A percentile compares a stretch with the other conserved stretches of the same genome.
These are phyloP conservation scores for Austroboletus novae-zelandiae DNA, from an alignment of 1,284 basidiomycete genomes.

Conservation along the genomic window DNA sequence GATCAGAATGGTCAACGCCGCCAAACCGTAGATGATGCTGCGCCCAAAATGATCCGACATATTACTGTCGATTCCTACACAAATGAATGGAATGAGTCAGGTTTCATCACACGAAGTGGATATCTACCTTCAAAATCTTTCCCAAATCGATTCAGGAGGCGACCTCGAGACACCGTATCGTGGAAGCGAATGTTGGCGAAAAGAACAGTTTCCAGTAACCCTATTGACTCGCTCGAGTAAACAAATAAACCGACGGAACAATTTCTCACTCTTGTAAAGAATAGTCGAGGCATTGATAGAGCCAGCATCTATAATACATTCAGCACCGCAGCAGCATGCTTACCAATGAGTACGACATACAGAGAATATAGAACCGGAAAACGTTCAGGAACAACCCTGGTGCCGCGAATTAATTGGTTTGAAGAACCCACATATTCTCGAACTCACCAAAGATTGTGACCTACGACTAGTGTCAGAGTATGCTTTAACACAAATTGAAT, in stretches of 20 bases:
- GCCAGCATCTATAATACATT: conserved; percentile 48
- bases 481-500: not conserved
- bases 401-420: conserved; percentile 4
- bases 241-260: not conserved
- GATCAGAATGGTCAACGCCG: conserved; percentile 60
- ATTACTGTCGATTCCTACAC: conserved; percentile 75
- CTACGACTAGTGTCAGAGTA: conserved; percentile 26
- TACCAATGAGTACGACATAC: conserved; percentile 36
- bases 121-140: conserved; percentile 87
- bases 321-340: no score
- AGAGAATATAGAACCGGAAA: conserved; percentile 64
- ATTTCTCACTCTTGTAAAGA: conserved; percentile 63
- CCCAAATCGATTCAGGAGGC: conserved; percentile 86
- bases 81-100: not conserved
- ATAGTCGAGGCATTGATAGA: conserved; percentile 68
- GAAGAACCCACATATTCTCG: not conserved
- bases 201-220: conserved; percentile 79
- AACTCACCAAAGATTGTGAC: conserved; percentile 40
- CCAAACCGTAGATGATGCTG: conserved; percentile 61
- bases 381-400: conserved; percentile 65
- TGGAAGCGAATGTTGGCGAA: conserved; percentile 94
- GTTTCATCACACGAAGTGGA: not conserved
- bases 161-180: conserved; percentile 86
- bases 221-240: conserved; percentile 34
- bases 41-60: conserved; percentile 86